phyloP scores from a whole-genome alignment of 352 stramenopile genomes.

The Phytophthora fragariae region DNA sequence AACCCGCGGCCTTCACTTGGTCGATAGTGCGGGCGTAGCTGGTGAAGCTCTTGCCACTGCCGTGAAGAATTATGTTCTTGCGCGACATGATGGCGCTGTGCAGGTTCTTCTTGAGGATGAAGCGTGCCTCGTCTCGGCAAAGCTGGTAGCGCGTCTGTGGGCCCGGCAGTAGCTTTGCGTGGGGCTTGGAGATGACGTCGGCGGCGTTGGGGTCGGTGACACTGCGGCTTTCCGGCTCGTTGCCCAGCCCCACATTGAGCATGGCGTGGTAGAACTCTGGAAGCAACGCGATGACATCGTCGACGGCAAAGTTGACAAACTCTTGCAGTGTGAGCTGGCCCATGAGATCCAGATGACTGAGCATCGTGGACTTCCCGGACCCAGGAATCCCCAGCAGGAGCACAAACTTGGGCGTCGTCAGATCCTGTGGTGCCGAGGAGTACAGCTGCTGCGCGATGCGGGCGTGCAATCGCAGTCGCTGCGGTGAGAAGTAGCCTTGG shows the following conservation, averaged over 20 bases:
- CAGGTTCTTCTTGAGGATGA: conserved; percentile 86
- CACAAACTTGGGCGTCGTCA: conserved; percentile 69
- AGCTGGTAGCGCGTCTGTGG: conserved; percentile 81
- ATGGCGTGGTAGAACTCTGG: conserved; percentile 86
- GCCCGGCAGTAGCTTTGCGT: conserved; percentile 42
- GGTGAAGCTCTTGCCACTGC: conserved; percentile 77
- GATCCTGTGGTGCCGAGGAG: conserved; percentile 57
- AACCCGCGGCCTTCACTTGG: conserved; percentile 70
- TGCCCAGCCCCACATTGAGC: conserved; percentile 83
- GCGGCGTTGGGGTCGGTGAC: conserved; percentile 27
- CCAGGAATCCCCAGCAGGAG: conserved; percentile 75
- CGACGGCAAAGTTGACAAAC: conserved; percentile 87
- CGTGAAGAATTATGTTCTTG: conserved; percentile 85
- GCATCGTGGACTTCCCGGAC: conserved; percentile 77
- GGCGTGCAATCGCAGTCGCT: conserved; percentile 69
- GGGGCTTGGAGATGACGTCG: conserved; percentile 14
- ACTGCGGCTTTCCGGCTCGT: conserved; percentile 50
- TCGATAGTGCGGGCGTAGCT: conserved; percentile 70
- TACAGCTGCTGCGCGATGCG: conserved; percentile 83
- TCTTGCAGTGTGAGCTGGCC: conserved; percentile 74
- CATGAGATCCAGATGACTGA: conserved; percentile 77
- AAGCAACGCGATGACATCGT: conserved; percentile 81
- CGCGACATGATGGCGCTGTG: conserved; percentile 79
- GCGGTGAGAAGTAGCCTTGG: conserved; percentile 64
- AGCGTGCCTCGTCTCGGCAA: conserved; percentile 81